Conservation (phyloP, 164 flowering plant species). For the Sedum album region DNA sequence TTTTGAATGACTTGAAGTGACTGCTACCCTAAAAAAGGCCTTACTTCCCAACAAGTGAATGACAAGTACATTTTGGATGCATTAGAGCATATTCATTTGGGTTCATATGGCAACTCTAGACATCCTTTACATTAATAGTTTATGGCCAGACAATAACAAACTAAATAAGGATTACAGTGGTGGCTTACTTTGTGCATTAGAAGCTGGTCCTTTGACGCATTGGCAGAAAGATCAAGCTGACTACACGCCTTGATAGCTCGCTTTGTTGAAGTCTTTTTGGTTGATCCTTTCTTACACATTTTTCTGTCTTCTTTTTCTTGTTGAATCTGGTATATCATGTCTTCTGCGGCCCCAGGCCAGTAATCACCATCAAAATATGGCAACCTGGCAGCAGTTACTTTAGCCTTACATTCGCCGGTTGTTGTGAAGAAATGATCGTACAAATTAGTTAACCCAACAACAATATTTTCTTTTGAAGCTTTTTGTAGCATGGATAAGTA, state of each 20-base stretch:
- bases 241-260: constrained; percentile 33
- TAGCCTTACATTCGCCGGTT: constrained; percentile 25
- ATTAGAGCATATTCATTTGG: background rate
- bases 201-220: constrained; percentile 26
- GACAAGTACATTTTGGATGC: background rate
- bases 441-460: constrained; percentile 32
- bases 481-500: constrained; percentile 47
- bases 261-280: constrained; percentile 17
- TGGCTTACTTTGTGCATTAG: constrained; percentile 39
- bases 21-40: background rate
- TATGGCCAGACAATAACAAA: background rate
- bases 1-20: background rate
- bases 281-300: constrained; percentile 13
- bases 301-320: constrained; percentile 21
- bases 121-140: too few relatives aligned
- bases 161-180: background rate
- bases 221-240: constrained; percentile 17
- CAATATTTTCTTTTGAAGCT: constrained; percentile 39
- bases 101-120: background rate
- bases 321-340: constrained; percentile 25
- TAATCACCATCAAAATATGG: constrained; percentile 73
- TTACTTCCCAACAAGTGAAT: background rate
- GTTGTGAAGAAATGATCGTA: constrained; percentile 45
- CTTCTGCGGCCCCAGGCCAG: constrained; percentile 48
- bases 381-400: constrained; percentile 53